These are phyloP conservation scores for Hawksworthiomyces lignivorus DNA, from an alignment of 2,329 filamentous ascomycete genomes.

Conservation along the genomic window DNA sequence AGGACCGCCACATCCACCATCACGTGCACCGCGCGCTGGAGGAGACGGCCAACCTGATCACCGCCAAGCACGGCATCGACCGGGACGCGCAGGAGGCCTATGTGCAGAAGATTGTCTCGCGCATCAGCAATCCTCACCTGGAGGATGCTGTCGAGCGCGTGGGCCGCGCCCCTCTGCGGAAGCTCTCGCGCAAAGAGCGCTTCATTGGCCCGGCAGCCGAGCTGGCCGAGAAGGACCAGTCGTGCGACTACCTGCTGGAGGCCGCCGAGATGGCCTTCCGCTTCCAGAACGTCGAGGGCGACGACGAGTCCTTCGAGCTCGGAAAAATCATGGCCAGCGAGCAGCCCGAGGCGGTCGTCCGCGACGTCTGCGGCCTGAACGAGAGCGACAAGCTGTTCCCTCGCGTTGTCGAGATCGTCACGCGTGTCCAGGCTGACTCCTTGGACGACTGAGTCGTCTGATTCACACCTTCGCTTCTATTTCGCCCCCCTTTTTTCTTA, in stretches of 20 bases:
- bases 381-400: constrained; percentile 68
- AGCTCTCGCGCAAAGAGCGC: constrained; percentile 89
- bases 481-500: no score
- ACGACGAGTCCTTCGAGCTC: constrained; percentile 81
- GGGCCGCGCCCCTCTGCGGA: constrained; percentile 86
- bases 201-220: constrained; percentile 89
- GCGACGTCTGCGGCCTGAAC: constrained; percentile 75
- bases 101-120: constrained; percentile 82
- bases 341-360: constrained; percentile 65
- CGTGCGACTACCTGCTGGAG: constrained; percentile 65
- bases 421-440: constrained; percentile 67
- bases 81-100: constrained; percentile 73
- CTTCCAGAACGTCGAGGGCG: constrained; percentile 89
- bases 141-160: constrained; percentile 94
- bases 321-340: constrained; percentile 76
- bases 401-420: constrained; percentile 67
- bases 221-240: constrained; percentile 72
- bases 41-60: constrained; percentile 82
- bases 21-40: constrained; percentile 72
- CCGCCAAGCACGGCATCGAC: constrained; percentile 70
- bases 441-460: constrained; percentile 19
- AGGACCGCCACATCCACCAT: constrained; percentile 69
- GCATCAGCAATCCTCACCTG: constrained; percentile 88
- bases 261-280: constrained; percentile 87
- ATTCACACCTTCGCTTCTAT: no score